A percentile compares a stretch with the other conserved stretches of the same genome.
phyloP scores from a whole-genome alignment of 768 basidiomycete species.

The Psilocybe tampanensis region DNA sequence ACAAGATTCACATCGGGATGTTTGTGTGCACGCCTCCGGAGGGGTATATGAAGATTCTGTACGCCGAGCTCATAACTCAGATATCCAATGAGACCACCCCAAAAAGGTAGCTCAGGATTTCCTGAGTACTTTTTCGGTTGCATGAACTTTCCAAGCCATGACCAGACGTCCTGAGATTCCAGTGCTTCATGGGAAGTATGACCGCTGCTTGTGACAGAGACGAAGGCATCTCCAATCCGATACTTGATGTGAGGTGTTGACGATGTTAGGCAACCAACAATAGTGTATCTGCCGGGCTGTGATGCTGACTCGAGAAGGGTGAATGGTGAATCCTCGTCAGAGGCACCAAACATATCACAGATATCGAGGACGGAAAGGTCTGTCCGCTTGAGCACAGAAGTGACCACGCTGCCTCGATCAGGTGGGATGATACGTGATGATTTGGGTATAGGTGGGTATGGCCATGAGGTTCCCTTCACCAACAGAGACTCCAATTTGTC shows the following conservation, averaged over 20 bases:
- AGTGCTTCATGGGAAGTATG: constrained; percentile 42
- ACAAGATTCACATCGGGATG: constrained; percentile 78
- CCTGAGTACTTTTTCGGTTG: constrained; percentile 49
- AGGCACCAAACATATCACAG: constrained; percentile 65
- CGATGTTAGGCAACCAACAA: constrained; percentile 62
- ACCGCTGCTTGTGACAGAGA: constrained; percentile 46
- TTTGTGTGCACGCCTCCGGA: constrained; percentile 29
- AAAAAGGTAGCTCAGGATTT: constrained; percentile 64
- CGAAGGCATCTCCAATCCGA: constrained; percentile 47
- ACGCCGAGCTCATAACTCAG: constrained; percentile 83
- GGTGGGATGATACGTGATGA: constrained; percentile 24
- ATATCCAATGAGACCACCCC: constrained; percentile 81
- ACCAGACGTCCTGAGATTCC: constrained; percentile 62
- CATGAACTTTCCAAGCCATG: constrained; percentile 78
- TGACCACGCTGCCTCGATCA: constrained; percentile 27
- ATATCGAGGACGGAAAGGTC: constrained; percentile 45
- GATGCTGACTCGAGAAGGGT: constrained; percentile 78
- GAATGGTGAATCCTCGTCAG: constrained; percentile 61
- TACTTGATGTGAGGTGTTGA: constrained; percentile 62
- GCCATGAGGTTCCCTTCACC: constrained; percentile 55
- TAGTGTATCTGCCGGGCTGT: constrained; percentile 72
- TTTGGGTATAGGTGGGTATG: constrained; percentile 36
- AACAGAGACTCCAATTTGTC: constrained; percentile 34
- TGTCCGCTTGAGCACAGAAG: constrained; percentile 43
- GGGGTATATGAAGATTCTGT: constrained; percentile 49